Percentiles rank a stretch among this genome's conserved stretches.
These are phyloP conservation scores for Aplosporella prunicola DNA, from an alignment of 2,329 filamentous ascomycete species.

Conservation along the genomic window DNA sequence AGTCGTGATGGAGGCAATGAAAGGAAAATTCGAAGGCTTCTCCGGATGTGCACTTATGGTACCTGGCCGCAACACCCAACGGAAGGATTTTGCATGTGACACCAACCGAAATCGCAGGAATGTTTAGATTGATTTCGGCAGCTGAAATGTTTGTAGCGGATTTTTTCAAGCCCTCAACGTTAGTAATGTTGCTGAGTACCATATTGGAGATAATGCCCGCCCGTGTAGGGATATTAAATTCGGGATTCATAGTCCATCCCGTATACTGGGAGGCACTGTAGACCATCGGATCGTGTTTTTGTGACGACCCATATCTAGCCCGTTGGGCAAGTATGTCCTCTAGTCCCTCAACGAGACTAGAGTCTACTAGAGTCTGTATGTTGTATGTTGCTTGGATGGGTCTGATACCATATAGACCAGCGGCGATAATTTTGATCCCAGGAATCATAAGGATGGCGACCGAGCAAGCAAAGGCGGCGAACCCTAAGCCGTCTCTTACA, in stretches of 20 bases:
- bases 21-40: background rate
- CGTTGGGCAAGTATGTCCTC: slow-evolving; percentile 1
- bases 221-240: slow-evolving; percentile 3
- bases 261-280: slow-evolving; percentile 3
- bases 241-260: slow-evolving; percentile 6
- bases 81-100: background rate
- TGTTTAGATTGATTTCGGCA: slow-evolving; percentile 1
- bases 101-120: slow-evolving; percentile 2
- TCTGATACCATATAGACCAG: slow-evolving; percentile 1
- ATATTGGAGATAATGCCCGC: slow-evolving; percentile 7
- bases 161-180: background rate
- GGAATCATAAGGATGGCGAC: slow-evolving; percentile 4
- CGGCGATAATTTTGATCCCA: slow-evolving; percentile 6
- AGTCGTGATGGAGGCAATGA: background rate
- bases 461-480: slow-evolving; percentile 2
- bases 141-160: background rate
- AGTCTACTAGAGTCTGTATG: slow-evolving; percentile 2
- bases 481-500: background rate
- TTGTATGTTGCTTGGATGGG: slow-evolving; percentile 1
- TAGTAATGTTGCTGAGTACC: slow-evolving; percentile 6
- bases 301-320: background rate
- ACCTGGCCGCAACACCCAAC: background rate
- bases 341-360: slow-evolving; percentile 3
- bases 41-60: background rate
- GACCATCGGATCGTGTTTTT: background rate